phyloP scores from a whole-genome alignment of 371 early-diverging fungal species.

The Circinella umbellata region DNA sequence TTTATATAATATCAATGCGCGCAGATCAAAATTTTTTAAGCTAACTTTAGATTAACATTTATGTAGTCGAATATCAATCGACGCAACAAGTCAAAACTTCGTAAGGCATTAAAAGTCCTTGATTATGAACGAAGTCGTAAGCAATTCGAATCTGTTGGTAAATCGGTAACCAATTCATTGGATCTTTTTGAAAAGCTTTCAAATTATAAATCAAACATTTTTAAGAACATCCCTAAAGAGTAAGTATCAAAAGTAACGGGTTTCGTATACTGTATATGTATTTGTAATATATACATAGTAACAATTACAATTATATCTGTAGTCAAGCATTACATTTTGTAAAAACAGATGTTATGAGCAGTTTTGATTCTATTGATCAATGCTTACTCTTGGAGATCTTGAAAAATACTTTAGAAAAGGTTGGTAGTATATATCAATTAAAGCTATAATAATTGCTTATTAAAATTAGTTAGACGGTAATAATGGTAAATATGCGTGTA shows the following conservation, averaged over 20 bases:
- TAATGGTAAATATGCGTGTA: background rate
- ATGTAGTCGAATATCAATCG: background rate
- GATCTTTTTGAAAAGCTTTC: background rate
- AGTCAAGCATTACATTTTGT: conserved; percentile 64
- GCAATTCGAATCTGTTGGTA: background rate
- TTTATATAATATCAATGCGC: conserved; percentile 28
- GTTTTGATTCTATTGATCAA: conserved; percentile 86
- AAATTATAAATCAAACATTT: background rate
- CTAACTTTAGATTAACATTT: background rate
- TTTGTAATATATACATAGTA: background rate
- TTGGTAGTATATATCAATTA: conserved; percentile 16
- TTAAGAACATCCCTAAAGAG: background rate
- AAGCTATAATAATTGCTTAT: background rate
- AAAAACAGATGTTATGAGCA: conserved; percentile 80
- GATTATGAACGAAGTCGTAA: background rate
- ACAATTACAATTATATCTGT: too few relatives aligned
- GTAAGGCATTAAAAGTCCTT: background rate
- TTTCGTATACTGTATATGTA: too few relatives aligned
- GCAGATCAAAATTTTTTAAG: background rate
- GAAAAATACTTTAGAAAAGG: conserved; percentile 52
- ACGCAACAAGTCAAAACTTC: background rate
- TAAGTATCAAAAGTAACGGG: too few relatives aligned
- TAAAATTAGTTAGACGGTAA: background rate
- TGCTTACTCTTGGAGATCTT: conserved; percentile 63
- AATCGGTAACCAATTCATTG: background rate